Evolutionary conservation across 345 rosid genomes (phyloP), one percentile per base, ranked within the genome.

Genomic region (Brassica juncea): DNA sequence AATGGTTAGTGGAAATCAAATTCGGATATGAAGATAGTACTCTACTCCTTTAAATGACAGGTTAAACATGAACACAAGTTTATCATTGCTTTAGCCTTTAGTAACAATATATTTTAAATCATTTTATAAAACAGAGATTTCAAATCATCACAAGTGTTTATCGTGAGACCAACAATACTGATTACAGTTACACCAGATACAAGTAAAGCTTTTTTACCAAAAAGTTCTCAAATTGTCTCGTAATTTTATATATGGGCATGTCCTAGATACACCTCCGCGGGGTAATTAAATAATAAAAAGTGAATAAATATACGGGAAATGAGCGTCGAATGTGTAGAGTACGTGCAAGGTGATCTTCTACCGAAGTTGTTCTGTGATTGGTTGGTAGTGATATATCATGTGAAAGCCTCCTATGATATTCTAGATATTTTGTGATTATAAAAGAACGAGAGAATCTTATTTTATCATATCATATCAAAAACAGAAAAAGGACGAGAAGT

Each of bases 311-410:
- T 15, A 28, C 15, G 68, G 12, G 34, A 66, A 75, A 23, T 35
- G 80, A 69, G 58, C 27, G 25, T 44, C 47, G 35, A 44, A 44
- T 69, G 21, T 49, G 58, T 34, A 27, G 15, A 64, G 71, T 77
- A 64, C 63, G 76, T 71, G 81, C 76, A 64, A 27, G 81, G 42
- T 71, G 58, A 71, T 71, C 42, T 70, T 70, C 39, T 60, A 47
- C 44, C 30, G 63, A 59, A 62, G 57, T 21, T 64, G 66, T 55
- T 54, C 6, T 64, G 71, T 77, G 66, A 77, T 77, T 77, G 34
- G 81, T 34, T 71, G 76, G 71, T 65, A 54, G 76, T 71, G 81
- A 71, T 71, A 15, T 12, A 71, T 64, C 81, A 77, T 71, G 37
- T 77, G 52, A 65, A 77, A 37, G 47, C 76, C 32, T 77, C 81